Evolutionary conservation across 2,329 filamentous ascomycete genomes (phyloP).

Genomic region (Lachnellula cervina): DNA sequence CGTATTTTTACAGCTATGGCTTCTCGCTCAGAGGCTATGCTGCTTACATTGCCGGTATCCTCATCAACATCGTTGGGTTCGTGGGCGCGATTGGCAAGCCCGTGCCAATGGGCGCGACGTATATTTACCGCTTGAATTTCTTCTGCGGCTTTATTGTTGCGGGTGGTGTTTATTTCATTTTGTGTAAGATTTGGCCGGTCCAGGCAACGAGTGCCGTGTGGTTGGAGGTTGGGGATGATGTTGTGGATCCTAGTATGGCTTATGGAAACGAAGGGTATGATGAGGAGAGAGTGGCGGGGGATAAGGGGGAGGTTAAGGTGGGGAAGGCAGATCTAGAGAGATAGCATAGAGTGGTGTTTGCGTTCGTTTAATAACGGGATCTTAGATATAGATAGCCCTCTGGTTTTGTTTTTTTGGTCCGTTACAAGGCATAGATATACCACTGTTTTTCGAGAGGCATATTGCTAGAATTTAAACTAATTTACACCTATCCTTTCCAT

Average conservation of each 20-base stretch:
- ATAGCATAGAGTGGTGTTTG: neutral
- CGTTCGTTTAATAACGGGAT: too few relatives aligned
- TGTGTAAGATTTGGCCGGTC: slow-evolving; percentile 67
- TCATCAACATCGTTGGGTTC: slow-evolving; percentile 90
- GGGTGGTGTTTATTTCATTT: slow-evolving; percentile 58
- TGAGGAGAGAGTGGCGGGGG: slow-evolving; percentile 11
- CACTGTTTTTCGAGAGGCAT: too few relatives aligned
- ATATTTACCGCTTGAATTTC: slow-evolving; percentile 89
- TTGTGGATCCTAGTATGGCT: slow-evolving; percentile 41
- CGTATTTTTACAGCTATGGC: slow-evolving; percentile 71
- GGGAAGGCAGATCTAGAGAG: slow-evolving; percentile 14
- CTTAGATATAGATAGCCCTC: too few relatives aligned
- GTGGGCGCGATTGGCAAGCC: slow-evolving; percentile 68
- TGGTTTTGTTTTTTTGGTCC: too few relatives aligned
- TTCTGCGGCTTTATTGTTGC: slow-evolving; percentile 78
- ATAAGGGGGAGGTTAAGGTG: slow-evolving; percentile 6
- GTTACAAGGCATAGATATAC: too few relatives aligned
- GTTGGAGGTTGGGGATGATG: slow-evolving; percentile 68
- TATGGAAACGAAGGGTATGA: slow-evolving; percentile 21
- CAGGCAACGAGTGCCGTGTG: slow-evolving; percentile 70
- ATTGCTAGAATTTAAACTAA: too few relatives aligned
- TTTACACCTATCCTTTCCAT: too few relatives aligned
- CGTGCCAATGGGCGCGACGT: slow-evolving; percentile 74
- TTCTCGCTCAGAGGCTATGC: slow-evolving; percentile 79
- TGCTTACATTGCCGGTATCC: slow-evolving; percentile 76